These are phyloP conservation scores for Cercospora janseana DNA, from an alignment of 2,329 filamentous ascomycete species.

Conservation along the genomic window DNA sequence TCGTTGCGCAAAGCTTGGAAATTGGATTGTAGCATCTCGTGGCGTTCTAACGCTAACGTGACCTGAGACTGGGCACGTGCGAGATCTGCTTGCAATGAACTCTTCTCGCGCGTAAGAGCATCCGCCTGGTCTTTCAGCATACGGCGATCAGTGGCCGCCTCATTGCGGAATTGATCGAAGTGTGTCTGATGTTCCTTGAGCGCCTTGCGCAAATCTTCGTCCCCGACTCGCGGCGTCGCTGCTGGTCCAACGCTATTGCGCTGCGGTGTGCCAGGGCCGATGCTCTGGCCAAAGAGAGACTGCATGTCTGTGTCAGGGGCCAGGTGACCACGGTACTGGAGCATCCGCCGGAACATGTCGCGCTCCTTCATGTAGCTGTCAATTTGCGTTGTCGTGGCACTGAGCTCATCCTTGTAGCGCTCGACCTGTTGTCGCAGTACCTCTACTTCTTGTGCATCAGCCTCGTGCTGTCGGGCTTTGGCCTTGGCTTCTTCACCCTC, in stretches of 20 bases:
- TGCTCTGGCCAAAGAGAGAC: conserved; percentile 69
- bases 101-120: conserved; percentile 76
- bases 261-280: conserved; percentile 50
- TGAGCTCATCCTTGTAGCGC: conserved; percentile 80
- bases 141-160: conserved; percentile 75
- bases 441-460: conserved; percentile 65
- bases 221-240: conserved; percentile 53
- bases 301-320: conserved; percentile 61
- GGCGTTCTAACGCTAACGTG: conserved; percentile 75
- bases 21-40: conserved; percentile 86
- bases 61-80: conserved; percentile 78
- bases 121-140: conserved; percentile 84
- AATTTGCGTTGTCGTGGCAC: conserved; percentile 75
- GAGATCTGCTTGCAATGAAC: conserved; percentile 75
- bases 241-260: conserved; percentile 41
- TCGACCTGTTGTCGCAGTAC: conserved; percentile 69
- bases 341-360: conserved; percentile 94
- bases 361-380: conserved; percentile 94
- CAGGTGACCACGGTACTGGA: conserved; percentile 69
- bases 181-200: conserved; percentile 85
- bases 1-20: conserved; percentile 79
- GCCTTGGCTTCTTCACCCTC: conserved; percentile 82
- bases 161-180: conserved; percentile 85
- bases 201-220: conserved; percentile 70
- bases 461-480: conserved; percentile 54